Evolutionary conservation across 1,284 basidiomycete species (phyloP), one percentile per base, ranked within the genome.

Genomic region (Trichosporon sp.): DNA sequence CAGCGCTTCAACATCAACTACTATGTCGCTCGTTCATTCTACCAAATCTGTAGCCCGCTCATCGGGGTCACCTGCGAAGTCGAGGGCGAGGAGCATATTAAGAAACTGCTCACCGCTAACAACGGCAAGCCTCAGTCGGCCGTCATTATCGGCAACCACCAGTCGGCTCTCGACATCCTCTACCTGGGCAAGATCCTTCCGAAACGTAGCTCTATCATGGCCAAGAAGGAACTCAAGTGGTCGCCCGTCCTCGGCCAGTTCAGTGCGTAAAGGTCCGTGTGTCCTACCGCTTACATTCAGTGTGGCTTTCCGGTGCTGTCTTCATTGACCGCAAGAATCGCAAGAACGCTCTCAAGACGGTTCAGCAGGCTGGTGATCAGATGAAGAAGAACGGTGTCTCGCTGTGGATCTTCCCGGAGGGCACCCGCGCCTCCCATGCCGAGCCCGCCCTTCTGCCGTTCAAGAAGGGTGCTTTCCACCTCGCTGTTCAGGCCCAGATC

Each of bases 391-490:
- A 86, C 29, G 80, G 81, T 4, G 82, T 84, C 59, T 92, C 91
- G 7, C 81, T 96, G 58, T 94, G 90, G 89, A 87, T 96, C 75
- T 96, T 92, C 81, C 91, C 93, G 1, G 94, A 96, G 80, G 93
- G 94, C 34, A 97, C 94, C 2, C 86, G 96, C 25, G 87, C 90
- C 25, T 85, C 85, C 63, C 84, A 84, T n/a, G 82, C 87, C 68
- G 82, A 84, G 52, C 85, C 88, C 8, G 84, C 85, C 33, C 80
- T 97, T 74, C 84, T 93, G 2, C 89, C 92, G 0, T 90, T 99
- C 83, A 99, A 99, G 83, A 99, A 97, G 81, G 96, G 96, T 40
- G 95, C 94, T 0, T 99, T 99, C 85, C 93, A 99, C 76, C 85
- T 98, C 36, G 95, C 96, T 13, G 84, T 98, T 14, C 89, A 96